Evolutionary conservation across 2,329 filamentous ascomycete genomes (phyloP), one percentile per base, ranked within the genome.

Genomic region (Eutypella sp.): DNA sequence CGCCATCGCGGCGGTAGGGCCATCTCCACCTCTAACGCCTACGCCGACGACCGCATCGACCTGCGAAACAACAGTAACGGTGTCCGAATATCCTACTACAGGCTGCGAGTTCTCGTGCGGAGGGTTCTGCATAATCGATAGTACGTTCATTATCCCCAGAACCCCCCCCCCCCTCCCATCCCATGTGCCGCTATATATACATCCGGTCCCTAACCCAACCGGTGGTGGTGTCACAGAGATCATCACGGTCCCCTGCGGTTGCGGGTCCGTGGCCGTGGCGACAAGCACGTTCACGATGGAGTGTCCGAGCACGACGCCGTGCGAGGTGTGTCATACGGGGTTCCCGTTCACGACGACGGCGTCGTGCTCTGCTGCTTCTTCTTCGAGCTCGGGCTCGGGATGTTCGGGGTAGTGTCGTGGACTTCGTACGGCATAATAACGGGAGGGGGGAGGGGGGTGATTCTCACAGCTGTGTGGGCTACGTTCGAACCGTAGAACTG

Each of bases 231-330:
- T 39, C 25, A 6, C 27, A 50, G 48, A 48, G 18, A 41, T 50
- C 18, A 38, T 50, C 3, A 50, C 48, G 16, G 31, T 40, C 4
- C 41, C 48, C 6, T 50, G 48, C 20, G 46, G 46, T 13, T 50
- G 48, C 33, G 42, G 24, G 5, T 34, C 31, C 9, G 40, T 48
- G 10, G 10, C 22, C 5, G 22, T 48, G 8, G 42, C 37, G 10
- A 50, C 48, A 9, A 25, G 40, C 22, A 48, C 48, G 2, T 41
- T 39, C 15, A 48, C 42, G 5, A 29, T 50, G 23, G 38, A 36
- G 23, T 50, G 48, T 11, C 42, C 47, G 18, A 27, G 36, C 1
- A 27, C 46, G 29, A 23, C 42, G 10, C 38, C 23, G 4, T 50
- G 48, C 19, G 19, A 22, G 31, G 19, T 42, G 13, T 50, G 46